These are phyloP conservation scores for Fusarium redolens DNA, from an alignment of 2,329 filamentous ascomycete genomes.

Conservation along the genomic window DNA sequence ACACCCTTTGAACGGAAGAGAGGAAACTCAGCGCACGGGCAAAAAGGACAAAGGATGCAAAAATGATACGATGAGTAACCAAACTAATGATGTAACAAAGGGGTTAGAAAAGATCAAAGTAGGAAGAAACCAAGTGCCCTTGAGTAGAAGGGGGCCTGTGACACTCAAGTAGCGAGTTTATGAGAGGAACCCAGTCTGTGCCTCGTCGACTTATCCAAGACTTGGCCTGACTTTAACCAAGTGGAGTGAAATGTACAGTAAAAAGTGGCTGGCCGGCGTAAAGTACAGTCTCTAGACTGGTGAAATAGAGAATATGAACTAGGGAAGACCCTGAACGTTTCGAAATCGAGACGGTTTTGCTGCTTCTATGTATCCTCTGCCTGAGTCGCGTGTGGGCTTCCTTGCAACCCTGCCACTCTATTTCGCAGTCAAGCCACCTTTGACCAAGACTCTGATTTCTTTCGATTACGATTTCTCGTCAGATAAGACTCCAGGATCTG, in stretches of 20 bases:
- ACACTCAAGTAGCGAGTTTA: slow-evolving; percentile 26
- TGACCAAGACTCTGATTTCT: neutral
- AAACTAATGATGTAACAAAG: slow-evolving; percentile 25
- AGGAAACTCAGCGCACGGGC: slow-evolving; percentile 13
- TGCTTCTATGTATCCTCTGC: slow-evolving; percentile 23
- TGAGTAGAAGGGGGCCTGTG: slow-evolving; percentile 27
- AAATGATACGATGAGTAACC: slow-evolving; percentile 9
- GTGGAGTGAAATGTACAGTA: slow-evolving; percentile 1
- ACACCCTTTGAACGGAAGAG: slow-evolving; percentile 14
- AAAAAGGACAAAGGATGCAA: slow-evolving; percentile 4
- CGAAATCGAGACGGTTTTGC: slow-evolving; percentile 8
- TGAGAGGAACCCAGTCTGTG: slow-evolving; percentile 24
- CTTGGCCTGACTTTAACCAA: neutral
- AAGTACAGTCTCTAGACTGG: neutral
- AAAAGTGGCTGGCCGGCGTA: slow-evolving; percentile 13
- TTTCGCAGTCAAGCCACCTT: slow-evolving; percentile 11
- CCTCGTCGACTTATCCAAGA: slow-evolving; percentile 9
- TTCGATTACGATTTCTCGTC: slow-evolving; percentile 1
- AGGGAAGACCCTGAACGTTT: slow-evolving; percentile 16
- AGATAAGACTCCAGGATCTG: slow-evolving; percentile 25
- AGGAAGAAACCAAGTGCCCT: slow-evolving; percentile 29
- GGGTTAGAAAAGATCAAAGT: slow-evolving; percentile 26
- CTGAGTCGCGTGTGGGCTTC: neutral
- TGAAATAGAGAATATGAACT: slow-evolving; percentile 3
- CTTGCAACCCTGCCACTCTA: slow-evolving; percentile 31